phyloP scores from a whole-genome alignment of 805 yeast genomes.

The Hanseniaspora jakobsenii region DNA sequence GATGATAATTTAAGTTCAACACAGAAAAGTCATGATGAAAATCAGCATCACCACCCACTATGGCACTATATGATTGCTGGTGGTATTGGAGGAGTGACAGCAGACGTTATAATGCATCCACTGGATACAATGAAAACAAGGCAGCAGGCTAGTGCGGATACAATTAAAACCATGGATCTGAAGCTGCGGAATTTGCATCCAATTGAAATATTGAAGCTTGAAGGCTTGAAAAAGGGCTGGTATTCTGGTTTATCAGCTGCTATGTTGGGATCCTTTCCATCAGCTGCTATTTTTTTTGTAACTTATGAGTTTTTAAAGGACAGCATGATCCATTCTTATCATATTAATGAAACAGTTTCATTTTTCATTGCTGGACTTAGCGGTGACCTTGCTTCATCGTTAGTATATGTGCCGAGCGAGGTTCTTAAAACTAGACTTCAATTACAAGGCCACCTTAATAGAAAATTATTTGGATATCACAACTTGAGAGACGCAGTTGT shows the following conservation, averaged over 20 bases:
- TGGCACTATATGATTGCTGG: slow-evolving; percentile 70
- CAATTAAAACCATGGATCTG: slow-evolving; percentile 11
- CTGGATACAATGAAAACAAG: slow-evolving; percentile 93
- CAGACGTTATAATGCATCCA: slow-evolving; percentile 90
- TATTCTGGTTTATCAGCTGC: slow-evolving; percentile 93
- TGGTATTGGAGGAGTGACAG: slow-evolving; percentile 87
- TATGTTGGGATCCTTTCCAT: slow-evolving; percentile 81
- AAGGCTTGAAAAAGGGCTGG: slow-evolving; percentile 73
- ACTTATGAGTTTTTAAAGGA: slow-evolving; percentile 79
- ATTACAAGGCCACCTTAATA: slow-evolving; percentile 78
- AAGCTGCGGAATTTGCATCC: slow-evolving; percentile 15
- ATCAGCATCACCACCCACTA: slow-evolving; percentile 32
- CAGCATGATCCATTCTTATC: slow-evolving; percentile 46
- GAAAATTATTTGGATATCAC: slow-evolving; percentile 77
- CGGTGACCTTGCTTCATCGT: slow-evolving; percentile 85
- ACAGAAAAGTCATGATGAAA: no score
- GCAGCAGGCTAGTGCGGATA: slow-evolving; percentile 58
- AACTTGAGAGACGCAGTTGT: slow-evolving; percentile 60
- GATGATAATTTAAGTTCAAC: no score
- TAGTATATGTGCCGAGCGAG: slow-evolving; percentile 90
- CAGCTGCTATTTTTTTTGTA: slow-evolving; percentile 87
- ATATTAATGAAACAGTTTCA: slow-evolving; percentile 63
- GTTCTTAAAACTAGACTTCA: slow-evolving; percentile 88
- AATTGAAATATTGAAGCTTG: slow-evolving; percentile 61
- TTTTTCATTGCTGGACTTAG: slow-evolving; percentile 77